These are phyloP conservation scores for Prunus kanzakura DNA, from an alignment of 306 rosid species.

Conservation along the genomic window DNA sequence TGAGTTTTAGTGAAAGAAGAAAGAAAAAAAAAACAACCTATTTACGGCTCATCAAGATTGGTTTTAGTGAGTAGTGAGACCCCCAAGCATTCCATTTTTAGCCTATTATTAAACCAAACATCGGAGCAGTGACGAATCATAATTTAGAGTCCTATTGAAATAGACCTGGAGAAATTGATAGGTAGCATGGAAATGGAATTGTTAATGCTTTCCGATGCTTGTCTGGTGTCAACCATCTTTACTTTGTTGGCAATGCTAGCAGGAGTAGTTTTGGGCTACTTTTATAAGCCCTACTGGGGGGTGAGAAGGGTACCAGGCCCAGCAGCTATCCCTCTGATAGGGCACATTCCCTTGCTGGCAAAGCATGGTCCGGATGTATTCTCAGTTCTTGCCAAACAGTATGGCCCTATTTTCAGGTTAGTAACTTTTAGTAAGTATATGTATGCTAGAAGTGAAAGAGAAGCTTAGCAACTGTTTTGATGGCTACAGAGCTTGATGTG, in stretches of 20 bases:
- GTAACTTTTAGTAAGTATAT: neutral
- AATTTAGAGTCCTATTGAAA: too few relatives aligned
- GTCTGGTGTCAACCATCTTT: constrained; percentile 33
- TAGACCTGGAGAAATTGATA: neutral
- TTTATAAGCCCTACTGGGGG: constrained; percentile 73
- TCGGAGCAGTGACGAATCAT: too few relatives aligned
- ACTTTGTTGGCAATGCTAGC: constrained; percentile 40
- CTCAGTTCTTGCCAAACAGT: constrained; percentile 83
- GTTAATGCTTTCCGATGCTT: constrained; percentile 10
- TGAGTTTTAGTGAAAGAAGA: too few relatives aligned
- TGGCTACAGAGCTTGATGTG: too few relatives aligned
- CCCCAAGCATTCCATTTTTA: too few relatives aligned
- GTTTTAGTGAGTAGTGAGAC: too few relatives aligned
- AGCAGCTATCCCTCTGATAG: constrained; percentile 64
- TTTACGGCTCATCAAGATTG: too few relatives aligned
- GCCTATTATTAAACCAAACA: too few relatives aligned
- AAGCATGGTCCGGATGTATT: constrained; percentile 83
- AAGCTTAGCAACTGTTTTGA: too few relatives aligned
- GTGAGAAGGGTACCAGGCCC: constrained; percentile 94
- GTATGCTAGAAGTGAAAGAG: neutral
- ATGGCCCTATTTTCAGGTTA: constrained; percentile 95
- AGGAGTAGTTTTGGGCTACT: constrained; percentile 45
- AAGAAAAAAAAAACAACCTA: too few relatives aligned
- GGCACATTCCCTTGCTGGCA: constrained; percentile 89
- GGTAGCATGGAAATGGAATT: constrained; percentile 13